These are phyloP conservation scores for Pelargonium nanum DNA, from an alignment of 345 rosid genomes.

Conservation along the genomic window DNA sequence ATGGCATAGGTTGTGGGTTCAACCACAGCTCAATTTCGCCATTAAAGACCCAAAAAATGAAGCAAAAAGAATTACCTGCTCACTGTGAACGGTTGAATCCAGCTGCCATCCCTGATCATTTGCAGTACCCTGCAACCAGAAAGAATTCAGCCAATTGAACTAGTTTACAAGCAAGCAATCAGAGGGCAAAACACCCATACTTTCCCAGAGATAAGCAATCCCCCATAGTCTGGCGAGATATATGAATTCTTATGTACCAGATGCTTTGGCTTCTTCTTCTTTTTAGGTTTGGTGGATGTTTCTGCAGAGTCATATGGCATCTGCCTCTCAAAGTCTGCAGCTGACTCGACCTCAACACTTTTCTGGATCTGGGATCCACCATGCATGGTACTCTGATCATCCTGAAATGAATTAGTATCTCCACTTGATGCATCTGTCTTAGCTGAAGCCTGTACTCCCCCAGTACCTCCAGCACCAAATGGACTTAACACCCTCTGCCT, in stretches of 20 bases:
- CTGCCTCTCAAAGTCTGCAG: conserved; percentile 56
- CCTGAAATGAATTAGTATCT: conserved; percentile 92
- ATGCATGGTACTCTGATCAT: conserved; percentile 74
- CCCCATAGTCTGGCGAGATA: conserved; percentile 9
- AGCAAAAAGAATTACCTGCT: conserved; percentile 48
- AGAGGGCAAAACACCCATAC: conserved; percentile 7
- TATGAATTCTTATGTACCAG: conserved; percentile 33
- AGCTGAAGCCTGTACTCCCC: conserved; percentile 33
- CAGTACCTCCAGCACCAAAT: conserved; percentile 44
- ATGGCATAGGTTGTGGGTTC: not conserved
- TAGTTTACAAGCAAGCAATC: conserved; percentile 9
- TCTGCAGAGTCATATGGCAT: conserved; percentile 62
- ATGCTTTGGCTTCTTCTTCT: conserved; percentile 74
- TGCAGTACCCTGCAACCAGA: conserved; percentile 58
- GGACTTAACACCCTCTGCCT: conserved; percentile 72
- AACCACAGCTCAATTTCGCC: not conserved
- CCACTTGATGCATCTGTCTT: conserved; percentile 95
- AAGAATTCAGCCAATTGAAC: conserved; percentile 15
- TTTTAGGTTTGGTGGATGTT: conserved; percentile 69
- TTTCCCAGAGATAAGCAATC: conserved; percentile 6
- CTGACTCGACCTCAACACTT: conserved; percentile 77
- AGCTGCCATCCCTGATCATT: conserved; percentile 75
- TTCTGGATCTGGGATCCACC: conserved; percentile 63
- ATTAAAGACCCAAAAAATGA: not conserved
- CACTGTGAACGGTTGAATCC: conserved; percentile 49